Percentiles rank a stretch among this genome's conserved stretches.
Evolutionary conservation across 768 basidiomycete genomes (phyloP).

Genomic region (Sarcomyxa edulis): DNA sequence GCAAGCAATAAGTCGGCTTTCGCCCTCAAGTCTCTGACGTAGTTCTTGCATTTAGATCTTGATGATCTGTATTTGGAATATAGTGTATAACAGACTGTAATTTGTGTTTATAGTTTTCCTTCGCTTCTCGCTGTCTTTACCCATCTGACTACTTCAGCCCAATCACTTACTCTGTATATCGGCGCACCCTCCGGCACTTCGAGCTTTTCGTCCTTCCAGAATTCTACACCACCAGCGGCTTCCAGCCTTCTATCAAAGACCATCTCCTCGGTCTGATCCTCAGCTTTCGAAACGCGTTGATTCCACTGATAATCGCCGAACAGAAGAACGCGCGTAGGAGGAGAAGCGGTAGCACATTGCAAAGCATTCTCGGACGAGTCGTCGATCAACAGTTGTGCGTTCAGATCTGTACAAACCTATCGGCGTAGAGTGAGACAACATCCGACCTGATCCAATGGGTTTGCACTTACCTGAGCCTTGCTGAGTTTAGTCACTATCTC

Average conservation of each 20-base stretch:
- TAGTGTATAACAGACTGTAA: conserved; percentile 1
- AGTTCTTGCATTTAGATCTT: too few relatives aligned
- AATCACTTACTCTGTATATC: conserved; percentile 52
- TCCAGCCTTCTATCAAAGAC: conserved; percentile 45
- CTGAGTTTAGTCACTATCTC: conserved; percentile 52
- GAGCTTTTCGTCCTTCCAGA: conserved; percentile 53
- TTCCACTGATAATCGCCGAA: conserved; percentile 82
- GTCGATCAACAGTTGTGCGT: conserved; percentile 67
- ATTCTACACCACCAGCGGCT: conserved; percentile 41
- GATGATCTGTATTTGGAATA: too few relatives aligned
- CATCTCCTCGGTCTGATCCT: conserved; percentile 45
- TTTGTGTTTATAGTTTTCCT: conserved; percentile 14
- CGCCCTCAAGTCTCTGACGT: too few relatives aligned
- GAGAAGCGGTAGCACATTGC: conserved; percentile 41
- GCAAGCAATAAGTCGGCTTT: conserved; percentile 5
- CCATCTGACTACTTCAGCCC: conserved; percentile 53
- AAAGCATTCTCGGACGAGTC: conserved; percentile 79
- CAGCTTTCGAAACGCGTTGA: conserved; percentile 42
- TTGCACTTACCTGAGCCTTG: conserved; percentile 61
- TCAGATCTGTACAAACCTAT: conserved; percentile 60
- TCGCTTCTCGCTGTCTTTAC: conserved; percentile 27
- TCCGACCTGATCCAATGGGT: neutral
- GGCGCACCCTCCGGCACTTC: conserved; percentile 43
- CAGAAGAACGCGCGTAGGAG: conserved; percentile 57
- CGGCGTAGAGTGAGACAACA: neutral